A percentile compares a stretch with the other conserved stretches of the same genome.
Conservation (phyloP, 371 early-diverging fungal species). For the Saksenaea vasiformis region DNA sequence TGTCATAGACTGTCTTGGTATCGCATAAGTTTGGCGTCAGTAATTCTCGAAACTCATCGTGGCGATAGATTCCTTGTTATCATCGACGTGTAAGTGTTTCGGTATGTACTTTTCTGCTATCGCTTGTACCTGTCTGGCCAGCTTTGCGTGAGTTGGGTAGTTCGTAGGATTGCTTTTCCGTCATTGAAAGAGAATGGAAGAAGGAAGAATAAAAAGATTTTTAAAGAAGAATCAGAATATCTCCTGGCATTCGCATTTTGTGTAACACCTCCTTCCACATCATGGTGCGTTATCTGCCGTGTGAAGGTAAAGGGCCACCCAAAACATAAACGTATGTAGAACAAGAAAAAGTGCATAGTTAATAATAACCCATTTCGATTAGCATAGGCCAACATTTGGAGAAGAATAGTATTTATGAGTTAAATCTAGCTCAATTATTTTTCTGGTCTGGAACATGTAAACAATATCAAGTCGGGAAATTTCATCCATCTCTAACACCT, state of each 20-base stretch:
- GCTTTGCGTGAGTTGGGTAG: conserved; percentile 33
- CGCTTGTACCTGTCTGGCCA: conserved; percentile 36
- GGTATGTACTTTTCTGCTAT: not conserved
- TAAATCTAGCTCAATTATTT: not conserved
- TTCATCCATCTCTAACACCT: not conserved
- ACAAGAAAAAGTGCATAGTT: too few species aligned
- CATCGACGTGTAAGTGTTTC: not conserved
- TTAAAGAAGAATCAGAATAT: not conserved
- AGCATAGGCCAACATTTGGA: not conserved
- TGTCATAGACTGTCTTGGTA: conserved; percentile 30
- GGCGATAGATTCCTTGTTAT: conserved; percentile 31
- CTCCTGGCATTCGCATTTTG: not conserved
- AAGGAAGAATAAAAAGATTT: not conserved
- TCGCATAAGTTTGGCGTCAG: conserved; percentile 23
- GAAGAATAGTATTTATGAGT: not conserved
- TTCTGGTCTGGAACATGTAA: not conserved
- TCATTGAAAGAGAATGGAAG: not conserved
- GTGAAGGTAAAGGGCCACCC: not conserved
- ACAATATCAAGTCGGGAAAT: not conserved
- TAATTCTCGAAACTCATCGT: conserved; percentile 17
- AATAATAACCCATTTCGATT: too few species aligned
- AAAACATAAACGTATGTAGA: too few species aligned
- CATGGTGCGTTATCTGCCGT: not conserved
- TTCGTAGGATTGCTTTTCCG: conserved; percentile 33
- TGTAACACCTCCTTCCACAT: not conserved